These are phyloP conservation scores for Globisporangium splendens DNA, from an alignment of 352 stramenopile species.

Conservation along the genomic window DNA sequence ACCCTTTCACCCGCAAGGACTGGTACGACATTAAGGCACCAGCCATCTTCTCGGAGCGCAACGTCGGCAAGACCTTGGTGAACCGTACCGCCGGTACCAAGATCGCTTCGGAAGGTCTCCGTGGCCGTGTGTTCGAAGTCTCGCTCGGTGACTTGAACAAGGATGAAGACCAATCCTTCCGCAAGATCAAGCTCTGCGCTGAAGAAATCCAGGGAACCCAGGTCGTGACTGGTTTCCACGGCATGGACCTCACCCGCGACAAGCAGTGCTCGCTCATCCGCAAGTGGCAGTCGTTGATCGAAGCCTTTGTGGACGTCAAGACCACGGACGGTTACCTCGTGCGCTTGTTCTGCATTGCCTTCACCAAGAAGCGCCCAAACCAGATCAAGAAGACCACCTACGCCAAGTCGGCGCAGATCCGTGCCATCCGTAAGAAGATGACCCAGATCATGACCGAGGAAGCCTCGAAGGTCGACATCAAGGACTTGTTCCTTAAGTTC, in stretches of 20 bases:
- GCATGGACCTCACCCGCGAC: constrained; percentile 95
- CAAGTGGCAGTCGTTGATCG: constrained; percentile 99
- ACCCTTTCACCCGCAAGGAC: constrained; percentile 99
- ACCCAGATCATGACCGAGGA: constrained; percentile 97
- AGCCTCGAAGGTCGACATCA: constrained; percentile 98
- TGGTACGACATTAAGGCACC: constrained; percentile 97
- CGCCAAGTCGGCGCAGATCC: constrained; percentile 96
- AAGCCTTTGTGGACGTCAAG: constrained; percentile 98
- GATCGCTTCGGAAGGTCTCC: constrained; percentile 98
- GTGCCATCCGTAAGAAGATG: constrained; percentile 99
- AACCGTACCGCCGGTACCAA: constrained; percentile 96
- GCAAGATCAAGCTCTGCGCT: constrained; percentile 98
- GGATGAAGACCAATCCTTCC: constrained; percentile 96
- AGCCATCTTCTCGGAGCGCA: constrained; percentile 97
- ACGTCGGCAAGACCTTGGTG: constrained; percentile 98
- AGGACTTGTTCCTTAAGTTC: constrained; percentile 99
- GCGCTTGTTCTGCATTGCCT: constrained; percentile 99
- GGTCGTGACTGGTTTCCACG: constrained; percentile 88
- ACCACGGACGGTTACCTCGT: constrained; percentile 99
- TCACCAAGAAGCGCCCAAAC: constrained; percentile 99
- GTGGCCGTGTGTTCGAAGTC: constrained; percentile 98
- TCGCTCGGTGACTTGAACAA: constrained; percentile 98
- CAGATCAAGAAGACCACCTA: constrained; percentile 99
- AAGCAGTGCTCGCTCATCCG: constrained; percentile 99
- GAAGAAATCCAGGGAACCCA: constrained; percentile 96